Conservation (phyloP, 495 filamentous ascomycete genomes). For the Sabuloglossum arenarium region DNA sequence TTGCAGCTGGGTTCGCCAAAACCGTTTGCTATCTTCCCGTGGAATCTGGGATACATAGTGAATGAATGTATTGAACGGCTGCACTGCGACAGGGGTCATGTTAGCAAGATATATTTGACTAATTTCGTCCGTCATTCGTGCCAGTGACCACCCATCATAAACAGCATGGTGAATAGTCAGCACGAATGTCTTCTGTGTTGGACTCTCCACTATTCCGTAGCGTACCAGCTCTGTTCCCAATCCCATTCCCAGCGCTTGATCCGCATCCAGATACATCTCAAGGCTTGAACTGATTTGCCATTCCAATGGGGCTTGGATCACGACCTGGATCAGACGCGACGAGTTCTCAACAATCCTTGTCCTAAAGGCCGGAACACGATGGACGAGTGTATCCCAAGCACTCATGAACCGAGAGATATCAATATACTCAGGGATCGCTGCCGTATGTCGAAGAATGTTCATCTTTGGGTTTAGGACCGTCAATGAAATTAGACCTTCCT, state of each 20-base stretch:
- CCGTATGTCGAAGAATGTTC: not conserved
- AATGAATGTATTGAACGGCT: not conserved
- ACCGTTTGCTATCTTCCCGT: too few species aligned
- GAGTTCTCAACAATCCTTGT: not conserved
- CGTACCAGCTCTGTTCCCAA: not conserved
- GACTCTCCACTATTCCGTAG: not conserved
- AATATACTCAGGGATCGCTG: not conserved
- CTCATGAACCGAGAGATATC: not conserved
- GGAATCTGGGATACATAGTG: too few species aligned
- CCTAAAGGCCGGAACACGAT: not conserved
- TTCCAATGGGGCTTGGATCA: not conserved
- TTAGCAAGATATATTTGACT: not conserved
- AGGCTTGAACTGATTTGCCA: not conserved
- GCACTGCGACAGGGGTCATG: not conserved
- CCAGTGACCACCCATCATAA: not conserved
- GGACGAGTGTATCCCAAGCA: not conserved
- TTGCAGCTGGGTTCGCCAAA: too few species aligned
- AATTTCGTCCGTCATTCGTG: too few species aligned
- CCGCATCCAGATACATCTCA: not conserved
- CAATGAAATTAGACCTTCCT: not conserved
- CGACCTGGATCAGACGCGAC: not conserved
- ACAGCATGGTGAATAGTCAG: not conserved
- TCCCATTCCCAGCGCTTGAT: not conserved
- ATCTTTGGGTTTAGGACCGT: not conserved
- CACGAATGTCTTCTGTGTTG: not conserved